Evolutionary conservation across 805 yeast genomes (phyloP), one percentile per base, ranked within the genome.

Genomic region (Lachancea thermotolerans): DNA sequence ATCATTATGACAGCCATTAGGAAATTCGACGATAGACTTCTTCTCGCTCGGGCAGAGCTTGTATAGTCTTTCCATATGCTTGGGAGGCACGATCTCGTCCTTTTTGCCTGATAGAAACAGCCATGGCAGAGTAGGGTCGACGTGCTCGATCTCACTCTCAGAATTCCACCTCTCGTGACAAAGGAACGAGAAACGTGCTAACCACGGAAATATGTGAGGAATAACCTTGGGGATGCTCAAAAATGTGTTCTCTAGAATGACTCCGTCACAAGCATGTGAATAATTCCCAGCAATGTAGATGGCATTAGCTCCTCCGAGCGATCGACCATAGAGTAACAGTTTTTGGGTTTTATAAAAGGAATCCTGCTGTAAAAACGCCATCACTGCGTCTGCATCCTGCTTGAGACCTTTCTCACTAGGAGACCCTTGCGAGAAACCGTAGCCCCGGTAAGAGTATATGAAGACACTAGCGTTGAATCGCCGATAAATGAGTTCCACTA

Each of bases 301-400:
- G 7, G 95, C 88, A 31, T 86, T 96, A 0, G 98, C 99, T 2
- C 98, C 98, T 31, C 99, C 99, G 10, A 91, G 68, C 9, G 96
- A 86, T 41, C 97, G 72, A 1, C 98, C 98, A 59, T 89, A 89
- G 9, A 89, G 69, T 0, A 87, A 67, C 2, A 90, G 49, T 8
- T 52, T 59, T 10, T 79, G 67, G 1, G 83, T 72, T 41, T 70
- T 62, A 40, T 69, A 66, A 45, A 81, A 72, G 10, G 68, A 67
- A 54, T 85, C 82, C 1, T 69, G 63, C 1, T 57, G 43, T n/a
- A 91, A 58, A 54, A 72, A 83, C 15, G 75, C 65, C 69, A 86
- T 70, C 1, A 82, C 81, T 0, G 88, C 71, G 50, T 81, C 82
- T 1, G 95, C 93, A 59, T 91, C 99, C 1, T 72, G 58, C 59